These are phyloP conservation scores for Thermomyces lanuginosus DNA, from an alignment of 2,329 filamentous ascomycete species.

Conservation along the genomic window DNA sequence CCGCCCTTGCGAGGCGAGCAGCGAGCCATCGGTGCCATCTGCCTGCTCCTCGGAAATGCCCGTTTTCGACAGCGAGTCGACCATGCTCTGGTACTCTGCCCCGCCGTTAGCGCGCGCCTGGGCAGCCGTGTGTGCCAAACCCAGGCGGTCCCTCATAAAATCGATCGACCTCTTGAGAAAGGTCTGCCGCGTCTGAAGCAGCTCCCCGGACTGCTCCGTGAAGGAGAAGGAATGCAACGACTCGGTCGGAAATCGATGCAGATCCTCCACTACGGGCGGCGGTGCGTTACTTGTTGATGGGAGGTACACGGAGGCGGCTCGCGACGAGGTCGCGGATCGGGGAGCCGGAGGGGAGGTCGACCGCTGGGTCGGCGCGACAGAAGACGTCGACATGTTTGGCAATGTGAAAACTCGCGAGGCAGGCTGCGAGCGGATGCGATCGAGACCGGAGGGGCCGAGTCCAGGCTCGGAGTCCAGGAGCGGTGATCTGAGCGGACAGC, in stretches of 20 bases:
- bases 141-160: slow-evolving; percentile 86
- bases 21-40: too few species aligned
- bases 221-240: slow-evolving; percentile 98
- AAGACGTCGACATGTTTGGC: slow-evolving; percentile 45
- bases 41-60: slow-evolving; percentile 56
- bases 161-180: slow-evolving; percentile 86
- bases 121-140: slow-evolving; percentile 62
- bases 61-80: slow-evolving; percentile 70
- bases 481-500: slow-evolving; percentile 44
- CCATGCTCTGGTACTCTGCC: slow-evolving; percentile 73
- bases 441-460: slow-evolving; percentile 67
- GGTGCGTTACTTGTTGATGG: slow-evolving; percentile 54
- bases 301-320: slow-evolving; percentile 37
- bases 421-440: slow-evolving; percentile 81
- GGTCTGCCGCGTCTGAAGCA: slow-evolving; percentile 80
- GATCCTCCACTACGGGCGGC: slow-evolving; percentile 63
- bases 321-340: slow-evolving; percentile 43
- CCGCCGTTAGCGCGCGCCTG: slow-evolving; percentile 72
- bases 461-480: slow-evolving; percentile 83
- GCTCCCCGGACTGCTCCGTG: slow-evolving; percentile 83
- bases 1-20: slow-evolving; percentile 27
- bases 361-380: slow-evolving; percentile 41
- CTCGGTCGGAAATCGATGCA: slow-evolving; percentile 83
- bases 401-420: slow-evolving; percentile 48
- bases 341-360: slow-evolving; percentile 57